Base-by-base conservation (phyloP, 495 filamentous ascomycete species). In the Hypoxylon intermedium region DNA sequence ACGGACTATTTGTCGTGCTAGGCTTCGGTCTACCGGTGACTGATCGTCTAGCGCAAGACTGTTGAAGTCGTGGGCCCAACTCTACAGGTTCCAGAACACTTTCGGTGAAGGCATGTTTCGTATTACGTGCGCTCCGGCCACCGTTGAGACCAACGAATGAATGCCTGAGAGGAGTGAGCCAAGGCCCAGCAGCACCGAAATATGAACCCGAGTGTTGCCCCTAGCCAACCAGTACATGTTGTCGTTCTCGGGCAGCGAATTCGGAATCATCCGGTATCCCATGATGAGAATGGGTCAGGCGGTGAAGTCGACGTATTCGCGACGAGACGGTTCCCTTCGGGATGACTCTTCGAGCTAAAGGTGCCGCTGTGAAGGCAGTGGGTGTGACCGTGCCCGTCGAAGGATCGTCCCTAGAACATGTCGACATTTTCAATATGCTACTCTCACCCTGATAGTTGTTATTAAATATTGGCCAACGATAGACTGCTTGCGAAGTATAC, bases 261-360 rank as follows among this genome's bases (percentile, higher is more conserved):
- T 53, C 53, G 44, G 47, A 44, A 16, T 60, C 46, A 28, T 71
- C 58, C 19, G 56, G 60, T 7, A 47, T 26, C 26, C 34, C 50
- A 40, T 60, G 37, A 24, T 47, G 40, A 13, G 49, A 54, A 48
- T 41, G 46, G 54, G 36, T 63, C 20, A 67, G 60, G 26, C 48
- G 21, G n/a, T 60, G 54, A 38, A 72, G 56, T 15, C 52, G 64
- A 16, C 37, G 54, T 58, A 53, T 45, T 33, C 48, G 60, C 20
- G 63, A 65, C 36, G 43, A 45, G 16, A 64, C 67, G 18, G 61
- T 70, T 19, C 61, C 61, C 53, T 42, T 55, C 18, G 64, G 67
- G 19, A 68, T 54, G 16, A 44, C 33, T 20, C 21, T 41, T 16
- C 52, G 40, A 23, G 53, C 30, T 24, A 18, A 37, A 53, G 40